Evolutionary conservation across 2,329 filamentous ascomycete genomes (phyloP).

Genomic region (Orbilia blumenaviensis): DNA sequence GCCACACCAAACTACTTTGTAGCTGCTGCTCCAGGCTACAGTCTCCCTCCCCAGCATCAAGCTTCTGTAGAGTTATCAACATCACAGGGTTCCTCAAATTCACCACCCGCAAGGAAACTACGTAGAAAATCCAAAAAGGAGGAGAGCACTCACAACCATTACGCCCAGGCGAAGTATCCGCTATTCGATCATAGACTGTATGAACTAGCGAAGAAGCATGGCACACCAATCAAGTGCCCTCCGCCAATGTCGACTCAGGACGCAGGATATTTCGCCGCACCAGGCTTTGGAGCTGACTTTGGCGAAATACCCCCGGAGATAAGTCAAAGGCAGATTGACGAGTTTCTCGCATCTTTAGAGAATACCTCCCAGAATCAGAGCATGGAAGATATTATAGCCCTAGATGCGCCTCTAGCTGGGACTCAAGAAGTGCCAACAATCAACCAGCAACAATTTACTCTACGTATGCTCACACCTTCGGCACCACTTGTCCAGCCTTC

Average conservation of each 20-base stretch:
- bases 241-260: background rate
- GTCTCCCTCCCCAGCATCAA: background rate
- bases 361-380: background rate
- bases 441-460: slow-evolving; percentile 19
- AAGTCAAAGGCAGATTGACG: slow-evolving; percentile 18
- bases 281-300: background rate
- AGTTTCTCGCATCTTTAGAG: slow-evolving; percentile 22
- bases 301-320: background rate
- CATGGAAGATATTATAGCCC: slow-evolving; percentile 4
- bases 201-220: slow-evolving; percentile 5
- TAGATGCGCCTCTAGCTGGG: background rate
- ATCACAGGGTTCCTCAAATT: no score
- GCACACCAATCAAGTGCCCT: slow-evolving; percentile 10
- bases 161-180: slow-evolving; percentile 11
- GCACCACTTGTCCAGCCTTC: slow-evolving; percentile 40
- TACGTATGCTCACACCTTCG: slow-evolving; percentile 41
- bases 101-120: slow-evolving; percentile 5
- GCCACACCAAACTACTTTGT: background rate
- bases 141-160: slow-evolving; percentile 38
- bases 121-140: slow-evolving; percentile 39
- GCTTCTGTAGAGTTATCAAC: no score
- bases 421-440: background rate
- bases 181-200: slow-evolving; percentile 25
- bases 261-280: background rate
- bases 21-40: background rate